Conservation (phyloP, 805 yeast genomes). For the Grigorovia jiainica region DNA sequence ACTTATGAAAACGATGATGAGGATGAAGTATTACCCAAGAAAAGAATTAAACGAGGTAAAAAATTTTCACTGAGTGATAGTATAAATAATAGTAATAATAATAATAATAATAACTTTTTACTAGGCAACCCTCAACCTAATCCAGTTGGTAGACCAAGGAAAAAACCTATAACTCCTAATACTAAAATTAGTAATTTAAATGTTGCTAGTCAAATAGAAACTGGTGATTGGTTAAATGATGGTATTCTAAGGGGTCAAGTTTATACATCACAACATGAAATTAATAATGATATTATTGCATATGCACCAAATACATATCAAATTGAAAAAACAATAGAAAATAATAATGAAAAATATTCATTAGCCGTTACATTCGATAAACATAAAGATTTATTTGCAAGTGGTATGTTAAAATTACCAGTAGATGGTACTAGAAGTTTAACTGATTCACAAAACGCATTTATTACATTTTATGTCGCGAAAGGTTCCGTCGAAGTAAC, state of each 20-base stretch:
- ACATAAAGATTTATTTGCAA: conserved; percentile 55
- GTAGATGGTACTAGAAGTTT: conserved; percentile 50
- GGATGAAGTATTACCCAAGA: conserved; percentile 9
- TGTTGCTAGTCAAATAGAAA: conserved; percentile 14
- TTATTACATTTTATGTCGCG: conserved; percentile 66
- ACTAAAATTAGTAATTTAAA: background rate
- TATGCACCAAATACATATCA: conserved; percentile 53
- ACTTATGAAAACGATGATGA: conserved; percentile 28
- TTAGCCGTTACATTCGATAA: conserved; percentile 57
- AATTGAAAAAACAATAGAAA: conserved; percentile 32
- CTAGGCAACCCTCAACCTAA: background rate
- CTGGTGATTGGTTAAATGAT: conserved; percentile 23
- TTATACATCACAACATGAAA: conserved; percentile 20
- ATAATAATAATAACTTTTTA: background rate
- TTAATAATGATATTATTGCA: conserved; percentile 36
- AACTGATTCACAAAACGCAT: conserved; percentile 47
- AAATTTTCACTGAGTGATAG: background rate
- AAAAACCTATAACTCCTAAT: conserved; percentile 1
- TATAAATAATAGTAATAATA: background rate
- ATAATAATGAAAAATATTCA: conserved; percentile 44
- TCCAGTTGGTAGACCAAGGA: conserved; percentile 26
- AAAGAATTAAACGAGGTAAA: conserved; percentile 1
- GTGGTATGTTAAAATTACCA: conserved; percentile 65
- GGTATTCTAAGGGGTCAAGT: conserved; percentile 13
- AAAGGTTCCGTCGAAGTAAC: conserved; percentile 63